These are phyloP conservation scores for Neurospora tetrasperma DNA, from an alignment of 495 filamentous ascomycete genomes.

Conservation along the genomic window DNA sequence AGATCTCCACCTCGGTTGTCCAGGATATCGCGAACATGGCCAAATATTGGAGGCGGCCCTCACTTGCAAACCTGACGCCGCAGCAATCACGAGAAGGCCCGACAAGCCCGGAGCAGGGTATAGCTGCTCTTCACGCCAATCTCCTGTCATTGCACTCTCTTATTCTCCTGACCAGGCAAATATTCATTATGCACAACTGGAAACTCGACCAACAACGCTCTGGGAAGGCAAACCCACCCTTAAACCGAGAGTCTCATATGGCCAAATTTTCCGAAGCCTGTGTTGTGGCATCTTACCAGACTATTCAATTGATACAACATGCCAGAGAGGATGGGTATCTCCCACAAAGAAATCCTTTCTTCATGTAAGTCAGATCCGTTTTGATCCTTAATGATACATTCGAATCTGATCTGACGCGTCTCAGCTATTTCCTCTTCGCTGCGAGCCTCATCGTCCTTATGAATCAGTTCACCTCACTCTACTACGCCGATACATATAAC, in stretches of 20 bases:
- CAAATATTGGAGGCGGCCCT: conserved; percentile 37
- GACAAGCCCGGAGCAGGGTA: conserved; percentile 41
- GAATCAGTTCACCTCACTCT: conserved; percentile 59
- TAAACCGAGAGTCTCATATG: conserved; percentile 33
- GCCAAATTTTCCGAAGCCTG: conserved; percentile 61
- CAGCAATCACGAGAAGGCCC: conserved; percentile 37
- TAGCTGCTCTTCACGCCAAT: conserved; percentile 57
- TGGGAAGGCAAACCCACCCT: conserved; percentile 18
- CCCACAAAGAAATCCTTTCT: conserved; percentile 56
- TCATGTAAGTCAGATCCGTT: conserved; percentile 38
- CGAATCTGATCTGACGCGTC: not conserved
- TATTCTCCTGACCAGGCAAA: conserved; percentile 59
- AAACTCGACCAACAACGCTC: conserved; percentile 23
- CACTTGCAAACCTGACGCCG: conserved; percentile 37
- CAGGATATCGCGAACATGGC: conserved; percentile 54
- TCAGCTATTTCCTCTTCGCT: conserved; percentile 60
- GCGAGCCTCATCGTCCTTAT: conserved; percentile 58
- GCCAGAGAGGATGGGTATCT: conserved; percentile 49
- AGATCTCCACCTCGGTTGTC: conserved; percentile 54
- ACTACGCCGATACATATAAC: conserved; percentile 44
- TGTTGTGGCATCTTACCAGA: conserved; percentile 58
- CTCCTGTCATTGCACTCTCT: conserved; percentile 66
- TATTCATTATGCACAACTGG: conserved; percentile 47
- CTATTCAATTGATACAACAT: conserved; percentile 49
- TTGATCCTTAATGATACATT: not conserved